Evolutionary conservation across 1,139 yeast genomes (phyloP), one percentile per base, ranked within the genome.

Genomic region (Candida neerlandica): DNA sequence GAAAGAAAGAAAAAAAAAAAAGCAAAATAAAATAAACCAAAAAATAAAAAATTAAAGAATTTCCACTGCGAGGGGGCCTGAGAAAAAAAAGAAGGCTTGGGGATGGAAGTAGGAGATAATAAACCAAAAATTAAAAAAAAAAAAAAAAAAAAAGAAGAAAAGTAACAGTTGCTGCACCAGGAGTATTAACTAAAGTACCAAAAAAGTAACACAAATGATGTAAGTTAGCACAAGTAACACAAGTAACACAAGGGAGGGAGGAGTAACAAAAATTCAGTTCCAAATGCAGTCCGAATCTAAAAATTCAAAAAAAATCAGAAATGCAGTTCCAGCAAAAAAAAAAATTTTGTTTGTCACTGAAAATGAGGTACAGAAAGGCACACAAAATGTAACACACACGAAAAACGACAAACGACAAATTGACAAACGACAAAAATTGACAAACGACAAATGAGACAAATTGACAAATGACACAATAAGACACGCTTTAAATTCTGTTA

Each of bases 331-430:
- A n/a, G n/a, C 10, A 12, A 32, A 32, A 32, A 32, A 7, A 5
- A 15, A 32, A 33, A 14, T 33, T n/a, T 34, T 7, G 16, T 16
- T 34, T 34, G 23, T 34, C 23, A 15, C 19, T 34, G 38, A 15
- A 11, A 34, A 37, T 37, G 41, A 37, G 41, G 41, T 37, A 37
- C 41, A 37, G 41, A 37, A 37, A 37, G 41, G 41, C 41, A 37
- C 41, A 37, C 41, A 37, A 9, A n/a, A 34, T 33, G 35, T 33
- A 33, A 33, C 35, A 33, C 35, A 14, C 18, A 33, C 35, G 35
- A 33, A 14, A 30, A n/a, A 18, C 18, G 21, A 34, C 40, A 18
- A 18, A 35, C 19, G 38, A 34, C 39, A 35, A 30, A 30, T 11
- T 14, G 35, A 32, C n/a, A n/a, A 34, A 34, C 5, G 38, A 34